Evolutionary conservation across 2,329 filamentous ascomycete species (phyloP).

Genomic region (Sporothrix protearum): DNA sequence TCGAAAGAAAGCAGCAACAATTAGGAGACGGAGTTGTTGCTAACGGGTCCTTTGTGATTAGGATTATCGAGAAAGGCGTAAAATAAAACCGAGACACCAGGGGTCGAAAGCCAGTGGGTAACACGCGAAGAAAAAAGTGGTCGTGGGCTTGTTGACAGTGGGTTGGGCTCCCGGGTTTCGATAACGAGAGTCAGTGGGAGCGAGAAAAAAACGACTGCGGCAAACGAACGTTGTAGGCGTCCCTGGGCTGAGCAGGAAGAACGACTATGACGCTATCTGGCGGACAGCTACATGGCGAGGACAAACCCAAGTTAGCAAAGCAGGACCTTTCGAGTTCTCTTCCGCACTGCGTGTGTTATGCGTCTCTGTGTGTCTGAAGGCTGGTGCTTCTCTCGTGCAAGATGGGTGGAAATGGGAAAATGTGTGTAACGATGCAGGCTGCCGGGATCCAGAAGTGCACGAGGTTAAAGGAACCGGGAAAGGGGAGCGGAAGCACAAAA

Average conservation of each 20-base stretch:
- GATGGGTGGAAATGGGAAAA: slow-evolving; percentile 15
- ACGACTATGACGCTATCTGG: slow-evolving; percentile 27
- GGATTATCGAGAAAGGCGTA: slow-evolving; percentile 6
- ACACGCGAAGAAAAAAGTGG: slow-evolving; percentile 1
- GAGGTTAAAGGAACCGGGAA: slow-evolving; percentile 1
- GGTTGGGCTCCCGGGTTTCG: not conserved
- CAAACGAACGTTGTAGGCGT: not conserved
- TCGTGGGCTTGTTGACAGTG: slow-evolving; percentile 3
- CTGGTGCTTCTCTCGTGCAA: slow-evolving; percentile 13
- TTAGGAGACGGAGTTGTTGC: not conserved
- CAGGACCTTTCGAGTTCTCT: not conserved
- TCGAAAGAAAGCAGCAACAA: not conserved
- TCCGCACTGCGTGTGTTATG: slow-evolving; percentile 1
- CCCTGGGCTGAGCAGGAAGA: not conserved
- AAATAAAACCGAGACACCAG: slow-evolving; percentile 14
- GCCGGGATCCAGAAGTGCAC: slow-evolving; percentile 10
- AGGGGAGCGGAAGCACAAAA: not conserved
- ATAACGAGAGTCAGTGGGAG: not conserved
- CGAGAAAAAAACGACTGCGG: not conserved
- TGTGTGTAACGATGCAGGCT: slow-evolving; percentile 22
- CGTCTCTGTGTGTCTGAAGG: not conserved
- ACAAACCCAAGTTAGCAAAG: slow-evolving; percentile 34
- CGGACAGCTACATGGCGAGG: slow-evolving; percentile 39
- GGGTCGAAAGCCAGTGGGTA: slow-evolving; percentile 12
- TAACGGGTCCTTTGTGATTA: not conserved